These are phyloP conservation scores for Stephania japonica DNA, from an alignment of 164 flowering plant genomes.

Conservation along the genomic window DNA sequence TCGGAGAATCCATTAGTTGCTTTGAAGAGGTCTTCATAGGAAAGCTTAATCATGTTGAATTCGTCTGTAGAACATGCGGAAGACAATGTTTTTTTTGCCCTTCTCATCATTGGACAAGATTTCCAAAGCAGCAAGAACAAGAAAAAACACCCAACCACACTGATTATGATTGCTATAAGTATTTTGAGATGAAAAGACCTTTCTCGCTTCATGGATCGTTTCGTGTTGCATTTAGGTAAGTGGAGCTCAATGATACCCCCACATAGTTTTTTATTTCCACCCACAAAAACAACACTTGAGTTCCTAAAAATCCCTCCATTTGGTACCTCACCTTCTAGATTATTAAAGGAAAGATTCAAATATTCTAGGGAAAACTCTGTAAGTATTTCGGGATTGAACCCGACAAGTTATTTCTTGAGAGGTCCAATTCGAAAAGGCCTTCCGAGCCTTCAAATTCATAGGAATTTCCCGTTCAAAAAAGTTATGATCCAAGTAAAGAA, in stretches of 20 bases:
- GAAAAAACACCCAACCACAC: background rate
- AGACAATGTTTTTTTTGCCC: background rate
- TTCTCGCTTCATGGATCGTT: background rate
- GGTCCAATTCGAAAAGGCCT: background rate
- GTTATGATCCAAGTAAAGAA: slow-evolving; percentile 18
- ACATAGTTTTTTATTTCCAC: too few relatives aligned
- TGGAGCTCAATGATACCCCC: background rate
- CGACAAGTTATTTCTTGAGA: slow-evolving; percentile 1
- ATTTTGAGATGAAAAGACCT: background rate
- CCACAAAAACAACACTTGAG: too few relatives aligned
- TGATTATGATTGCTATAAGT: background rate
- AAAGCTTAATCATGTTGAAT: background rate
- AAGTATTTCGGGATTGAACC: background rate
- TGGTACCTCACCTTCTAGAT: background rate
- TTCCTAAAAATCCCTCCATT: background rate
- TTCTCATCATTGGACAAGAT: background rate
- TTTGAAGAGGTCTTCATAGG: slow-evolving; percentile 1
- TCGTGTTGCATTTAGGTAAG: background rate
- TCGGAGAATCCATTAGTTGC: slow-evolving; percentile 16
- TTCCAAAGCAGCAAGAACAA: background rate
- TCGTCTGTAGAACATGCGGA: background rate
- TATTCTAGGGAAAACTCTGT: background rate
- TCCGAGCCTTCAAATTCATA: background rate
- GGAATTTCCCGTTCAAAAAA: slow-evolving; percentile 29
- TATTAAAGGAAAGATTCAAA: background rate